Percentiles rank a stretch among this genome's conserved stretches.
These are phyloP conservation scores for Trypanosoma theileri DNA, from an alignment of 208 protist genomes.

Conservation along the genomic window DNA sequence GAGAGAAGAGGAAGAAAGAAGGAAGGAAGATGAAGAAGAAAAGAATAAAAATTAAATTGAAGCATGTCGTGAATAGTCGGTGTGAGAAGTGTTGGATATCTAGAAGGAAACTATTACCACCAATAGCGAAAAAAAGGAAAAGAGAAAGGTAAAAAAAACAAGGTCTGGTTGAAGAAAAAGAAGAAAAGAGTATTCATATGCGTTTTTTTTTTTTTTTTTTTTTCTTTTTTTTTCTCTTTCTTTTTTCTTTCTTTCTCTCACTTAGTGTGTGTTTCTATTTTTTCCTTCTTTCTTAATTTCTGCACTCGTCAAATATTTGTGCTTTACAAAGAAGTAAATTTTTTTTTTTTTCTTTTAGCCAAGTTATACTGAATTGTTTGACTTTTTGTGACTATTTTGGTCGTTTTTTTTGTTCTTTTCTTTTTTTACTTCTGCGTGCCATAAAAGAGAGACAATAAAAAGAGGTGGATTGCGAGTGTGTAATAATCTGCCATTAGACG, in stretches of 20 bases:
- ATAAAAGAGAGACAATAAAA: background rate
- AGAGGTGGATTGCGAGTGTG: too few relatives aligned
- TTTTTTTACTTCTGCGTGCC: too few relatives aligned
- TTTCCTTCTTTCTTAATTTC: background rate
- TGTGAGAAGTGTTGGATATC: background rate
- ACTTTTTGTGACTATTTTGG: too few relatives aligned
- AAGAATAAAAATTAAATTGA: background rate
- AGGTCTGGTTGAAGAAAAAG: background rate
- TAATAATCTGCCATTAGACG: background rate
- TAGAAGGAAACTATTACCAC: too few relatives aligned
- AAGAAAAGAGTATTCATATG: background rate
- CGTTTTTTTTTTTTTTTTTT: background rate
- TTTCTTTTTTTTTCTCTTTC: background rate
- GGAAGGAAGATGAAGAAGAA: background rate
- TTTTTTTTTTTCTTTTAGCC: too few relatives aligned
- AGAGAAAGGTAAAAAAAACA: background rate
- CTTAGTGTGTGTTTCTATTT: background rate
- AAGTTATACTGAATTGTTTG: too few relatives aligned
- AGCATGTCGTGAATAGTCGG: background rate
- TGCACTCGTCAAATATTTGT: too few relatives aligned
- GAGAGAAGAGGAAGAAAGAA: background rate
- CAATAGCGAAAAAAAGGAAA: slow-evolving; percentile 7
- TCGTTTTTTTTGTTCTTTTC: too few relatives aligned
- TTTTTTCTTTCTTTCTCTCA: background rate
- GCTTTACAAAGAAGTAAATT: too few relatives aligned